Evolutionary conservation across 2,329 filamentous ascomycete species (phyloP), one percentile per base, ranked within the genome.

Genomic region (Colletotrichum ledebouriae): DNA sequence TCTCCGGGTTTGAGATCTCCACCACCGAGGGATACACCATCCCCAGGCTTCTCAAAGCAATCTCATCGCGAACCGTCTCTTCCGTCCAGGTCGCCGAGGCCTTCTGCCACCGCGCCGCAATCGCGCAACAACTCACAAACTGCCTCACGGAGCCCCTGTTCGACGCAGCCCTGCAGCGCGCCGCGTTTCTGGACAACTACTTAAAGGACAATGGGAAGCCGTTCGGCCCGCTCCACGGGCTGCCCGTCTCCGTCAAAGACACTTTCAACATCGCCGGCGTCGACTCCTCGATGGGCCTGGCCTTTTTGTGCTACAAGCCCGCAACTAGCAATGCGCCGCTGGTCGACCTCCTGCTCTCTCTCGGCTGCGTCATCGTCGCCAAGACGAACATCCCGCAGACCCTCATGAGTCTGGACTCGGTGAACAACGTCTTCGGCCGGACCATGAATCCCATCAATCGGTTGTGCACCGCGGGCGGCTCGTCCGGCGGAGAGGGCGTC

Each of bases 141-240:
- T 87, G 85, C 53, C 73, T 87, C 3, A 84, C 83, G 0, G 86
- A 89, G 62, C 82, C 84, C 33, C 81, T 87, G 52, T 85, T 86
- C 71, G 77, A 81, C 2, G 73, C 79, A 9, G 87, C 87, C 1
- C 44, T 88, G 0, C 64, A 78, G n/a, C 79, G 79, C 12, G 86
- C 85, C 0, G 74, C 77, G n/a, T 72, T 79, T 22, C 79, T 88
- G 0, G 86, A 88, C 63, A 75, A 77, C 0, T 78, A 86, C 69
- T 81, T 79, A 34, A 75, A 75, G 10, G 70, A 79, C 17, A 76
- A 83, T 25, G 79, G 78, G 0, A 77, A 75, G 55, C 78, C 84
- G 1, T 73, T 86, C 2, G 89, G 89, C 0, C 88, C 89, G 1
- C 79, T 92, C 0, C 88, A 91, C 73, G 89, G 89, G 6, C 79